Base-by-base conservation (phyloP, 1,284 basidiomycete species). In the Neonothopanus nambi region DNA sequence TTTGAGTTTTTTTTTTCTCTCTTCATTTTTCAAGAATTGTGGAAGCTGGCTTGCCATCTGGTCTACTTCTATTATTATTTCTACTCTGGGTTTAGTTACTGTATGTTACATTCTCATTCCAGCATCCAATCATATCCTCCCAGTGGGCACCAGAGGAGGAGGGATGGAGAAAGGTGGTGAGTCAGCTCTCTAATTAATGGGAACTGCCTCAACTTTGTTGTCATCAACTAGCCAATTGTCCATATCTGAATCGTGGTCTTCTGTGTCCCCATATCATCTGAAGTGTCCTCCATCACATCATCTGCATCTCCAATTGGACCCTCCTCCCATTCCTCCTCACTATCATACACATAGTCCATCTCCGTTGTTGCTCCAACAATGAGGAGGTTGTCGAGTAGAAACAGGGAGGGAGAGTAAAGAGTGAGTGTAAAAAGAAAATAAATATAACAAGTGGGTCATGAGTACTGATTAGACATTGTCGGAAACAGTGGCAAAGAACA, bases 301-400 rank as follows among this genome's bases (percentile, higher is more conserved):
- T 92, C 90, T 4, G 80, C 89, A 33, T 82, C 87, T 11, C 81
- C 89, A 17, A 75, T 73, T 18, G 77, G 77, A 66, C 91, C 91
- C 48, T 85, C 87, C 58, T 91, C 90, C 90, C 91, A 93, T 62
- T 93, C 91, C 59, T 83, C 90, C 17, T 89, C 92, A 52, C 88
- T 91, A 68, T 94, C 91, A 63, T 91, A 91, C 12, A 79, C 77
- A 67, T 95, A 95, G 69, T 95, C 90, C 51, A 88, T 76, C 18
- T 80, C 76, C 28, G 75, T 79, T n/a, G 92, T 81, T 7, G 89
- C 83, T 2, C 87, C 84, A 52, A 95, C 81, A 48, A 81, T 68
- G 13, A n/a, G n/a, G n/a, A n/a, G n/a, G n/a, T n/a, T n/a, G n/a
- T n/a, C n/a, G n/a, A n/a, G n/a, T n/a, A n/a, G n/a, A n/a, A n/a